These are phyloP conservation scores for Pythium monospermum DNA, from an alignment of 352 stramenopile species.

Conservation along the genomic window DNA sequence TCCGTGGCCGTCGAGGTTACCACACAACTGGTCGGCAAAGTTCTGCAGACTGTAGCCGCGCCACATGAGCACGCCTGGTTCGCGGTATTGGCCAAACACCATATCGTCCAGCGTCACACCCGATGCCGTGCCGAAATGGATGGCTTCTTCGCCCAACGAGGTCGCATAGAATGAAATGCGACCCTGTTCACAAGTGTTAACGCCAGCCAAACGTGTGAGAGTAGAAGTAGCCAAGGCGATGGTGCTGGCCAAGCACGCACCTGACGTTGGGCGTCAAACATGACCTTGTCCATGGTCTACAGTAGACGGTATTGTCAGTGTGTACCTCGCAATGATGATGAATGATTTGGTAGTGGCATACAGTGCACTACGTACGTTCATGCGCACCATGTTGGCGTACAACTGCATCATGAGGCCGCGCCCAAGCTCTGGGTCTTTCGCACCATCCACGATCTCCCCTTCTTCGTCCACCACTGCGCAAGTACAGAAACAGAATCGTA, in stretches of 20 bases:
- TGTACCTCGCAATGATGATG: too few relatives aligned
- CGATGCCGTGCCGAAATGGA: slow-evolving; percentile 93
- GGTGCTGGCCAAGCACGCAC: too few relatives aligned
- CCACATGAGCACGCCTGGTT: slow-evolving; percentile 98
- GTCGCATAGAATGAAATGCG: slow-evolving; percentile 98
- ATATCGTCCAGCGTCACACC: slow-evolving; percentile 88
- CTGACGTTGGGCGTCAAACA: slow-evolving; percentile 93
- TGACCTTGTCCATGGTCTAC: slow-evolving; percentile 96
- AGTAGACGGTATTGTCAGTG: too few relatives aligned
- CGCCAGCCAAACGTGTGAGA: too few relatives aligned
- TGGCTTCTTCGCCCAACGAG: slow-evolving; percentile 92
- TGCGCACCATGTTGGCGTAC: slow-evolving; percentile 80
- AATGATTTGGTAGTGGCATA: too few relatives aligned
- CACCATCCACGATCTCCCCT: slow-evolving; percentile 70
- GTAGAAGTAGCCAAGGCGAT: not conserved
- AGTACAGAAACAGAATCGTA: not conserved
- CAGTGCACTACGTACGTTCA: slow-evolving; percentile 50
- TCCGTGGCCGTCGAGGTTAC: slow-evolving; percentile 93
- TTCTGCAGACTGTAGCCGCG: slow-evolving; percentile 95
- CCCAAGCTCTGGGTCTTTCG: slow-evolving; percentile 66
- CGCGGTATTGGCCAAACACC: slow-evolving; percentile 97
- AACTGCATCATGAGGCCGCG: slow-evolving; percentile 79
- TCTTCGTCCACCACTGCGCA: slow-evolving; percentile 78
- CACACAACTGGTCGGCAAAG: slow-evolving; percentile 96
- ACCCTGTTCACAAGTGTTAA: slow-evolving; percentile 80